Evolutionary conservation across 768 basidiomycete genomes (phyloP), one percentile per base, ranked within the genome.

Genomic region (Dentipellis fragilis): DNA sequence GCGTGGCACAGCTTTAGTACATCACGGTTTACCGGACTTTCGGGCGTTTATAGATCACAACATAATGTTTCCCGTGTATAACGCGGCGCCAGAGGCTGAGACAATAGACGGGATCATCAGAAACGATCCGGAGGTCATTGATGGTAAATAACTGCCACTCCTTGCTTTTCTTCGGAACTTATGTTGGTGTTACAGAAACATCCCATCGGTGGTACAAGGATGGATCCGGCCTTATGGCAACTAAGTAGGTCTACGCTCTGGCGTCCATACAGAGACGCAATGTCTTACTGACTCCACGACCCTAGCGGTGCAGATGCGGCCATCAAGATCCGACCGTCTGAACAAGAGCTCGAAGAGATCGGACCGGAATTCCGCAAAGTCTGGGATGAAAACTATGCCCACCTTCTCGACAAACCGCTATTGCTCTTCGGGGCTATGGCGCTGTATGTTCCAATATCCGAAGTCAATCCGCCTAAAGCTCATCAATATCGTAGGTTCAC

Each of bases 221-320:
- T 0, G 80, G 78, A 0, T 71, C 64, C 35, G 80, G 81, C 2
- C 62, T 78, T 42, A 69, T 85, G 60, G 72, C 80, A 1, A 73
- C 78, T 58, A 85, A 80, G 85, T 83, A 34, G 2, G 73, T 10
- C 8, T 22, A 22, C 2, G 9, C 23, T 11, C 4, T 42, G 14
- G 40, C 52, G n/a, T n/a, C n/a, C n/a, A n/a, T 29, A 29, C 29
- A 29, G 29, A 29, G 3, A 29, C 29, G 6, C 29, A 29, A 29
- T 3, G 29, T 29, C 29, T 29, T 6, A 29, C 29, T 29, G 29
- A 29, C 21, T 52, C 14, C 2, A 10, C 7, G 0, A 19, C 2
- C 17, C 22, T 49, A 67, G 68, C 40, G 50, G 54, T 9, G 10
- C 66, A 12, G 67, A 67, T 19, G 56, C 57, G 0, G 65, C 60